These are phyloP conservation scores for Epichloe sylvatica DNA, from an alignment of 2,329 filamentous ascomycete species.

Conservation along the genomic window DNA sequence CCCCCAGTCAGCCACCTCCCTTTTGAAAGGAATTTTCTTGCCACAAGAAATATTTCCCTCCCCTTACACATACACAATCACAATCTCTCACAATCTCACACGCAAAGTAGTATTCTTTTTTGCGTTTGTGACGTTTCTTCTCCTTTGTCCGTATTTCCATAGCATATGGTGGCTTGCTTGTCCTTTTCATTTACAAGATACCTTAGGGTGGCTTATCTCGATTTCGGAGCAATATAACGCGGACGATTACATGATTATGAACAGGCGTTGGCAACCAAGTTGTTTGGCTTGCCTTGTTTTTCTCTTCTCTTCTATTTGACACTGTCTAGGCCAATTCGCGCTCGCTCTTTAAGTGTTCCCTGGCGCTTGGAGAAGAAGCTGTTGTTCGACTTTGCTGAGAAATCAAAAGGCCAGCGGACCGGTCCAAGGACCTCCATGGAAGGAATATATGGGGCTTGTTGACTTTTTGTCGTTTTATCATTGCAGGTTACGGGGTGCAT, in stretches of 20 bases:
- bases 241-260: constrained; percentile 14
- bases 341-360: neutral
- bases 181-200: constrained; percentile 15
- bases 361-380: neutral
- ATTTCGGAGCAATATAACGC: constrained; percentile 10
- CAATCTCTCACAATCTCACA: constrained; percentile 5
- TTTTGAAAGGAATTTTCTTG: too few relatives aligned
- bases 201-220: constrained; percentile 13
- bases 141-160: neutral
- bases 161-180: neutral
- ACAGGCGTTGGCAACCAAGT: constrained; percentile 12
- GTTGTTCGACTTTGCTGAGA: neutral
- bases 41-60: too few relatives aligned
- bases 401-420: neutral
- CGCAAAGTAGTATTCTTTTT: neutral
- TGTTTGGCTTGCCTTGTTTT: constrained; percentile 4
- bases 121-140: neutral
- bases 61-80: neutral
- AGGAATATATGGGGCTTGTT: neutral
- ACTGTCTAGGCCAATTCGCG: constrained; percentile 2
- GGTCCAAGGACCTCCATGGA: neutral
- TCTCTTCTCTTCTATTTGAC: neutral
- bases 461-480: constrained; percentile 1
- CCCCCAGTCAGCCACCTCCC: too few relatives aligned
- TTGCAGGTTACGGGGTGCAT: constrained; percentile 5